Percentiles rank a stretch among this genome's conserved stretches.
Evolutionary conservation across 306 rosid genomes (phyloP).

Genomic region (Cucurbita moschata): DNA sequence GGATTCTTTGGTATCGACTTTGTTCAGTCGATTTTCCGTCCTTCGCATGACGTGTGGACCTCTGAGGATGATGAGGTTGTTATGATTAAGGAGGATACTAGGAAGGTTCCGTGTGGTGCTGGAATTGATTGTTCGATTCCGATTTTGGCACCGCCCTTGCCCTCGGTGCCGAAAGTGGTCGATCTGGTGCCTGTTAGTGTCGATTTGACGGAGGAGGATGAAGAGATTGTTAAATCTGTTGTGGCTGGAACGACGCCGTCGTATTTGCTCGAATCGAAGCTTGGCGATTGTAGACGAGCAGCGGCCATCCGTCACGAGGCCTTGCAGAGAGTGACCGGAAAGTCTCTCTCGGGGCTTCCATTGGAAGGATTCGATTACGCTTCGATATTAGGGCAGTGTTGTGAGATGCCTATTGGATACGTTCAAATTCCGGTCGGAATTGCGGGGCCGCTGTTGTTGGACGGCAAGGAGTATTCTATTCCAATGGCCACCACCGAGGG

Average conservation of each 20-base stretch:
- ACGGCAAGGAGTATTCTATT: slow-evolving; percentile 8
- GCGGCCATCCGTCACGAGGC: slow-evolving; percentile 12
- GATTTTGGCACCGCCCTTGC: neutral
- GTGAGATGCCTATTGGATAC: slow-evolving; percentile 13
- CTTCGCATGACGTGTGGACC: slow-evolving; percentile 12
- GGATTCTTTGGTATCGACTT: slow-evolving; percentile 14
- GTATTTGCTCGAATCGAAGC: slow-evolving; percentile 12
- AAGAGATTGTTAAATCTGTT: slow-evolving; percentile 9
- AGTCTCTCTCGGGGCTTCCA: slow-evolving; percentile 7
- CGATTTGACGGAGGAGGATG: slow-evolving; percentile 8
- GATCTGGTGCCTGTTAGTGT: neutral
- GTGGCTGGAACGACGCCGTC: slow-evolving; percentile 9
- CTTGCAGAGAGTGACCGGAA: slow-evolving; percentile 10
- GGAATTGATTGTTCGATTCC: slow-evolving; percentile 1
- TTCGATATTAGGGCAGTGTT: slow-evolving; percentile 12
- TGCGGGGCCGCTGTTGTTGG: slow-evolving; percentile 4
- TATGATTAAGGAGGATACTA: neutral
- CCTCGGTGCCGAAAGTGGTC: neutral
- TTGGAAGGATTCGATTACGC: slow-evolving; percentile 15
- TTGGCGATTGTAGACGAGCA: slow-evolving; percentile 12
- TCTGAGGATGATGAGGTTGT: slow-evolving; percentile 6
- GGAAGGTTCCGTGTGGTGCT: slow-evolving; percentile 7
- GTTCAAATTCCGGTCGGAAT: slow-evolving; percentile 12
- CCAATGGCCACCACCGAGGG: slow-evolving; percentile 14
- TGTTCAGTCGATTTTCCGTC: slow-evolving; percentile 12